Percentiles rank a stretch among this genome's conserved stretches.
phyloP scores from a whole-genome alignment of 2,329 filamentous ascomycete genomes.

The Aspergillus sp. region DNA sequence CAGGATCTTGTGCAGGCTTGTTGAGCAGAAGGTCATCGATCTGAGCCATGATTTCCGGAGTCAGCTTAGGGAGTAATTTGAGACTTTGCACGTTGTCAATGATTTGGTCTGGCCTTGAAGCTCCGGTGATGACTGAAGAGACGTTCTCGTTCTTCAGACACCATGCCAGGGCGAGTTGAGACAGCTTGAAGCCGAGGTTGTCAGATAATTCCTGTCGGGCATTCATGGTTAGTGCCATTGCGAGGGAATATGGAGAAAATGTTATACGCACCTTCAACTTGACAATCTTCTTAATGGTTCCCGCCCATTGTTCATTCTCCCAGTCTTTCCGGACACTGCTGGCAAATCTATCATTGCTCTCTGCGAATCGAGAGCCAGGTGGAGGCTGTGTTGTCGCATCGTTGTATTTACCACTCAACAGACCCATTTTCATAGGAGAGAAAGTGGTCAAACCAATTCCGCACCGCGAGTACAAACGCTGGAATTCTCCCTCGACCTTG shows the following conservation, averaged over 20 bases:
- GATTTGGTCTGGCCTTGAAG: slow-evolving; percentile 41
- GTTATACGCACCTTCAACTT: slow-evolving; percentile 28
- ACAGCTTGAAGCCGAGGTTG: slow-evolving; percentile 48
- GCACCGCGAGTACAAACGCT: slow-evolving; percentile 55
- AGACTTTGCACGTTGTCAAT: slow-evolving; percentile 43
- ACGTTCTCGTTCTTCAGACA: slow-evolving; percentile 56
- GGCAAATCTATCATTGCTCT: slow-evolving; percentile 54
- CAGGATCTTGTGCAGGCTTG: slow-evolving; percentile 19
- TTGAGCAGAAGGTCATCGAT: slow-evolving; percentile 37
- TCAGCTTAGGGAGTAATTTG: slow-evolving; percentile 40
- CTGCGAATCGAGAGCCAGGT: slow-evolving; percentile 54
- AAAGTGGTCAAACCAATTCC: slow-evolving; percentile 62
- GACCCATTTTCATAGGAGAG: slow-evolving; percentile 57
- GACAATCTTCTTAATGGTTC: slow-evolving; percentile 55
- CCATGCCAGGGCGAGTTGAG: slow-evolving; percentile 57
- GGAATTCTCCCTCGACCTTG: slow-evolving; percentile 60
- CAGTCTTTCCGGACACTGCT: slow-evolving; percentile 38
- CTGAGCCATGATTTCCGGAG: slow-evolving; percentile 41
- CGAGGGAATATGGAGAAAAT: no score
- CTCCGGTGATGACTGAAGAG: slow-evolving; percentile 37
- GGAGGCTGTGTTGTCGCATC: slow-evolving; percentile 50
- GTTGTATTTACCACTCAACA: slow-evolving; percentile 66
- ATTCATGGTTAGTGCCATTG: neutral
- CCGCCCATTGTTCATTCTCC: slow-evolving; percentile 36
- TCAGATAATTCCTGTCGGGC: slow-evolving; percentile 12